Conservation (phyloP, 768 basidiomycete genomes). For the Hebeloma cylindrosporum region DNA sequence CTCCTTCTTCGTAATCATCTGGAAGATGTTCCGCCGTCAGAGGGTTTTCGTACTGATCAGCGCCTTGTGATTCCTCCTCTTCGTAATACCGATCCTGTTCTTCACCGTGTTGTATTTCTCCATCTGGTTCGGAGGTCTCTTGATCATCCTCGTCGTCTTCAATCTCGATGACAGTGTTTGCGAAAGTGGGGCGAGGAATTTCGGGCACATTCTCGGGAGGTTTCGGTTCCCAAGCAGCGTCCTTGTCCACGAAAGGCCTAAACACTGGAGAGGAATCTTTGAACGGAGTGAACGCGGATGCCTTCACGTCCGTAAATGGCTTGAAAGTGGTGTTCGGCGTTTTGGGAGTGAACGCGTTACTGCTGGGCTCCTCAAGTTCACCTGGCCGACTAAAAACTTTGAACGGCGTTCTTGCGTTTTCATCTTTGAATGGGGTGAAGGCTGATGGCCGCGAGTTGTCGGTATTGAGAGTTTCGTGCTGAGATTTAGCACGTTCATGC, state of each 20-base stretch:
- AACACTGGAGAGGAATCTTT: conserved; percentile 28
- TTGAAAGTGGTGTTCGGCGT: conserved; percentile 39
- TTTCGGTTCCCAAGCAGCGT: conserved; percentile 22
- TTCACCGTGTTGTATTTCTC: conserved; percentile 31
- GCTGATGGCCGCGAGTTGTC: conserved; percentile 25
- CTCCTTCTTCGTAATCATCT: conserved; percentile 38
- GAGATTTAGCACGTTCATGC: conserved; percentile 46
- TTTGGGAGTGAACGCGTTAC: conserved; percentile 47
- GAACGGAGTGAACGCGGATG: conserved; percentile 40
- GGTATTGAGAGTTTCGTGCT: conserved; percentile 31
- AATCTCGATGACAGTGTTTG: conserved; percentile 26
- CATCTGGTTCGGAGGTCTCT: conserved; percentile 29
- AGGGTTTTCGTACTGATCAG: conserved; percentile 34
- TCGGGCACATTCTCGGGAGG: conserved; percentile 17
- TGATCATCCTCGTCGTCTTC: conserved; percentile 36
- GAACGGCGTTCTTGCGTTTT: conserved; percentile 49
- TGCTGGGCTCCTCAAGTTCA: conserved; percentile 39
- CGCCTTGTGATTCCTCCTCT: conserved; percentile 29
- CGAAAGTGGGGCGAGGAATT: conserved; percentile 18
- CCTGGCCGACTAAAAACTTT: conserved; percentile 79
- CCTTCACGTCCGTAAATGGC: conserved; percentile 39
- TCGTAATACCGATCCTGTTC: conserved; percentile 30
- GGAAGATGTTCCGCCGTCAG: conserved; percentile 27
- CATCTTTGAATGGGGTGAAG: conserved; percentile 43
- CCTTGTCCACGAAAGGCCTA: conserved; percentile 31